Evolutionary conservation across 805 yeast genomes (phyloP), one percentile per base, ranked within the genome.

Genomic region (Candida adriatica): DNA sequence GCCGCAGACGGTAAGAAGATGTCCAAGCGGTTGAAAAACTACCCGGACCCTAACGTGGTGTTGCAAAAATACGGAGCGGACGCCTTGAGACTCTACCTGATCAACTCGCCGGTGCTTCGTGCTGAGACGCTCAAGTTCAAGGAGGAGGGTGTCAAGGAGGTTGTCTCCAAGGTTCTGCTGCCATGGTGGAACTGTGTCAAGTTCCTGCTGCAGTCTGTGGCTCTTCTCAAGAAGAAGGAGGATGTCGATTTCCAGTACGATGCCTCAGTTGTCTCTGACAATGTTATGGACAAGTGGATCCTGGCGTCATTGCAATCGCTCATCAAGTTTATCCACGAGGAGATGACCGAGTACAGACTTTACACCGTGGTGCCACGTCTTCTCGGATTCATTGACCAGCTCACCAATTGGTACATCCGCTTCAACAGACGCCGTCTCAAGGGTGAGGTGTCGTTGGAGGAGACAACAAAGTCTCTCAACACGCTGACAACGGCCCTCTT

Each of bases 181-280:
- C 99, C 99, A 50, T 94, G 97, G 98, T 92, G 90, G 87, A 92
- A 92, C 68, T 84, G 96, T 18, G 90, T 69, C 73, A 92, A 90
- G 62, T 92, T 92, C 68, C 80, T 88, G 68, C 95, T 88, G 53
- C 96, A 92, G 46, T 95, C 94, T 51, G 82, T 88, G 45, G 83
- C 85, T 16, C 63, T 92, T 33, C 72, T 83, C 56, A 76, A 80
- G 64, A 92, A 90, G 66, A 74, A 76, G 33, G 72, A 79, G 29
- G 72, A 71, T 33, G 55, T 71, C 40, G 85, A 76, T 31, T 92
- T 83, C 67, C 66, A 70, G 47, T 88, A 77, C 61, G 80, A 88
- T 51, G 72, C 81, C 18, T 39, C 59, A 4, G 61, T 79, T 38
- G 61, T 59, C 35, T 79, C 94, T 31, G 77, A 70, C 27, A 92